Evolutionary conservation across 2,329 filamentous ascomycete species (phyloP), one percentile per base, ranked within the genome.

Genomic region (Botrytis galanthina): DNA sequence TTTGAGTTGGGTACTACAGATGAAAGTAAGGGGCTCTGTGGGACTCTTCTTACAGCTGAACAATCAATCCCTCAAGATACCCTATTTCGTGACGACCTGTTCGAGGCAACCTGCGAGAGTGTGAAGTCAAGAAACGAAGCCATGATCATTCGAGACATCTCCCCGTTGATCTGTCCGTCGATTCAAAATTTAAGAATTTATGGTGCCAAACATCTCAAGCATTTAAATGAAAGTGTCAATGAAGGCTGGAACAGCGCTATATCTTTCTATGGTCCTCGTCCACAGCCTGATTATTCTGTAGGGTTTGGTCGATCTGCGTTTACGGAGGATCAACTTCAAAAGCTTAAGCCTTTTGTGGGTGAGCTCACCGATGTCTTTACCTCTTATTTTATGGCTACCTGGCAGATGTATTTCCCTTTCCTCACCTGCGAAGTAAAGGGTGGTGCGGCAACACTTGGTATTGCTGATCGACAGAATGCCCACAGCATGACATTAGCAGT

Each of bases 361-460:
- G 80, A 82, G 77, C 14, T 87, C 83, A 18, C 84, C 81, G 71
- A 46, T 12, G 12, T 10, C 8, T 39, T 39, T 39, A 10, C 20
- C 22, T 46, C 44, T 9, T 9, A 22, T 20, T 48, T 48, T 3
- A 26, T 48, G 9, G 9, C 8, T 48, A 48, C 46, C 4, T 48
- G 10, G 8, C 79, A 82, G 8, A 86, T 87, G 80, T 85, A 83
- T 79, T 86, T 88, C 75, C 84, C 84, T 4, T 87, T 87, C 75
- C 79, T 87, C 0, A 83, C 83, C 0, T 85, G 82, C 77, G 84
- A 87, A 77, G 84, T 86, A 1, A 86, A 86, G 77, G 85, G 82
- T 74, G 81, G 84, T 61, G 77, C 79, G 42, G 79, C 75, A 39
- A 80, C 76, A 1, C 83, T 85, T 9, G 79, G 83, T 68, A 71